Evolutionary conservation across 1,139 yeast species (phyloP).

Genomic region (Sugiyamaella neomexicana): DNA sequence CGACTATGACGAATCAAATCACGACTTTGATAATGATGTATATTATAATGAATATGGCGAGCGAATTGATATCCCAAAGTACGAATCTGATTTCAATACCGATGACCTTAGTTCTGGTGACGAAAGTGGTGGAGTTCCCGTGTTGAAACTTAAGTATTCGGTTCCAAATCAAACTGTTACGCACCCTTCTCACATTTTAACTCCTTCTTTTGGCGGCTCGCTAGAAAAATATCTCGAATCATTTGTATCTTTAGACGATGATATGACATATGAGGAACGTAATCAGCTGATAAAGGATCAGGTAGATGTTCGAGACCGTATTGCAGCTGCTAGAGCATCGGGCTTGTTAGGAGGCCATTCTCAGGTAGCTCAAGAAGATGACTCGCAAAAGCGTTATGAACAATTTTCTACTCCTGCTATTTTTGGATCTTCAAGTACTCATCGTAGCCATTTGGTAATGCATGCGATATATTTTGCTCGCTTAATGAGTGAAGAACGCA

Average conservation of each 20-base stretch:
- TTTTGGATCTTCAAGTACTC: slow-evolving; percentile 44
- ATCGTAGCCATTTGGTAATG: slow-evolving; percentile 67
- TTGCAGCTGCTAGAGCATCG: slow-evolving; percentile 55
- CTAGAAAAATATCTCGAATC: slow-evolving; percentile 51
- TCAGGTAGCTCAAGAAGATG: neutral
- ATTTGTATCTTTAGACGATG: slow-evolving; percentile 60
- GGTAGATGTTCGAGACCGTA: slow-evolving; percentile 44
- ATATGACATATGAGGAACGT: slow-evolving; percentile 48
- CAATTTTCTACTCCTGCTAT: slow-evolving; percentile 45
- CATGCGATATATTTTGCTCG: slow-evolving; percentile 78
- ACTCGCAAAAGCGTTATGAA: slow-evolving; percentile 41
- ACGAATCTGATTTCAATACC: slow-evolving; percentile 17
- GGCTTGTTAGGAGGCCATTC: slow-evolving; percentile 44
- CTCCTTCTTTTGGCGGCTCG: slow-evolving; percentile 44
- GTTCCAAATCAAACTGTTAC: slow-evolving; percentile 40
- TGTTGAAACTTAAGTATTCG: slow-evolving; percentile 12
- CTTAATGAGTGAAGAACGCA: slow-evolving; percentile 66
- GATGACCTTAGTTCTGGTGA: slow-evolving; percentile 19
- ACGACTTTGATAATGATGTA: neutral
- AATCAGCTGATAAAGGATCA: slow-evolving; percentile 52
- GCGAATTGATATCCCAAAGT: slow-evolving; percentile 11
- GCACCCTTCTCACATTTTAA: slow-evolving; percentile 67
- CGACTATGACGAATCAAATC: slow-evolving; percentile 2
- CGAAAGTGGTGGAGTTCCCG: slow-evolving; percentile 7
- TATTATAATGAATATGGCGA: slow-evolving; percentile 7